These are phyloP conservation scores for Chaetomium sp. DNA, from an alignment of 2,329 filamentous ascomycete genomes.

Conservation along the genomic window DNA sequence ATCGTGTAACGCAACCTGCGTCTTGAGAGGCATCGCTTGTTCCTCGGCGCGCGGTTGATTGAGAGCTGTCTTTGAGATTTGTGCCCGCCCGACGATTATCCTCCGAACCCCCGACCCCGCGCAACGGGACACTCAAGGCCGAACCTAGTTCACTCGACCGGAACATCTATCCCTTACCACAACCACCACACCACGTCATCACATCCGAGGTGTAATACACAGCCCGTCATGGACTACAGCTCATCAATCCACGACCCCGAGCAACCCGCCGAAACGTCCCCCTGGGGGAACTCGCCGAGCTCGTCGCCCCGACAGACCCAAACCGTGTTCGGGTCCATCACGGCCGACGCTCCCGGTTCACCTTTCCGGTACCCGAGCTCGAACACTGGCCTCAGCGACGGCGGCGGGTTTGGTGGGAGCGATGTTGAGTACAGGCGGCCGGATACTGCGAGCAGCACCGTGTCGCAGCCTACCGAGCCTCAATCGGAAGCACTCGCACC, in stretches of 20 bases:
- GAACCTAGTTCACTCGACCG: background rate
- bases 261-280: slow-evolving; percentile 45
- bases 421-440: slow-evolving; percentile 40
- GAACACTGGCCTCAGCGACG: slow-evolving; percentile 38
- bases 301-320: slow-evolving; percentile 44
- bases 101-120: background rate
- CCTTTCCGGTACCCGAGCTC: slow-evolving; percentile 38
- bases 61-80: background rate
- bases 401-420: slow-evolving; percentile 30
- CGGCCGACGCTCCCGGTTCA: slow-evolving; percentile 35
- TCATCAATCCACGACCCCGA: slow-evolving; percentile 49
- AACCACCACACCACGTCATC: slow-evolving; percentile 18
- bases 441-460: slow-evolving; percentile 41
- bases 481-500: slow-evolving; percentile 18
- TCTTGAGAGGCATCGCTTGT: no score
- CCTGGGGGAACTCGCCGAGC: slow-evolving; percentile 50
- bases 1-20: no score
- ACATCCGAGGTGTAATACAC: background rate
- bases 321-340: slow-evolving; percentile 37
- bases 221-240: slow-evolving; percentile 50
- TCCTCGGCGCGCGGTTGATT: no score
- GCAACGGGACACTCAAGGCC: no score
- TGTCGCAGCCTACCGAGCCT: slow-evolving; percentile 35
- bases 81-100: background rate
- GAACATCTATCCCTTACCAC: background rate